Conservation (phyloP, 306 rosid species). For the Trifolium pratense region DNA sequence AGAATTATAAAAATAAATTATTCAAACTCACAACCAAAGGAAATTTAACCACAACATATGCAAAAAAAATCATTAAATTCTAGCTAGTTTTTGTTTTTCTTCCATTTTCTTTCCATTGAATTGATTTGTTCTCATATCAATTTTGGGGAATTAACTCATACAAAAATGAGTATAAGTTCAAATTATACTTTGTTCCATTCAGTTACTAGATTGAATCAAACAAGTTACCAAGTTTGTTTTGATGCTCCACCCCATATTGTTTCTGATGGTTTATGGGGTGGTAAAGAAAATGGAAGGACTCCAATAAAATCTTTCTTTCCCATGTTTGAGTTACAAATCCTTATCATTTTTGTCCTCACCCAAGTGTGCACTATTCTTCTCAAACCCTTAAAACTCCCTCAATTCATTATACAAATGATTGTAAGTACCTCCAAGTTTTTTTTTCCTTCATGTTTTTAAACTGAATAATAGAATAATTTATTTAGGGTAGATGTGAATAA, state of each 20-base stretch:
- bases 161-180: constrained; percentile 9
- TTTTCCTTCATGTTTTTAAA: too few species aligned
- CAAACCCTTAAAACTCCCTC: constrained; percentile 55
- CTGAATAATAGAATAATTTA: too few species aligned
- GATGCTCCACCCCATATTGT: constrained; percentile 38
- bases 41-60: too few species aligned
- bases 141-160: not conserved
- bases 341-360: constrained; percentile 45
- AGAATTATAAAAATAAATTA: too few species aligned
- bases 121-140: not conserved
- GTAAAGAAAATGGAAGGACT: not conserved
- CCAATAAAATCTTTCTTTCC: constrained; percentile 50
- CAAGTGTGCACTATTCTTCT: constrained; percentile 39
- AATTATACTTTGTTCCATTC: not conserved
- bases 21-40: too few species aligned
- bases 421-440: constrained; percentile 43
- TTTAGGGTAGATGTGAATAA: too few species aligned
- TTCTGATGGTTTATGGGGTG: constrained; percentile 54
- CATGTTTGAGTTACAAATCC: constrained; percentile 55
- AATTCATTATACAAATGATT: constrained; percentile 56
- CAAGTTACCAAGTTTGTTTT: not conserved
- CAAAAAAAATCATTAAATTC: not conserved
- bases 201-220: not conserved
- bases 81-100: not conserved
- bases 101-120: not conserved